Evolutionary conservation across 495 filamentous ascomycete species (phyloP).

Genomic region (Neurospora terricola): DNA sequence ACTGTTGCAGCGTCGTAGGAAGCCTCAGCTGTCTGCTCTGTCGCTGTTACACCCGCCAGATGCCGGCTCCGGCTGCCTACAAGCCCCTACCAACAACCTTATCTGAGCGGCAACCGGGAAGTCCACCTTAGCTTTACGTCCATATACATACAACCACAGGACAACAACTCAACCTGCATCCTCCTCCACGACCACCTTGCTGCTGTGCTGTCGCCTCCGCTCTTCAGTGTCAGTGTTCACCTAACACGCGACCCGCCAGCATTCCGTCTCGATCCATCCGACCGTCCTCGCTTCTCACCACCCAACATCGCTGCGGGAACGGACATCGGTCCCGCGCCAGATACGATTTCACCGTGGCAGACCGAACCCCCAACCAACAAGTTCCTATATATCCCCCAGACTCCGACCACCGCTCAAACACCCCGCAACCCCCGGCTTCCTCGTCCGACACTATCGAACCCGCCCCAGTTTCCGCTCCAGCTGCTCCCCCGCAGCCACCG

Average conservation of each 20-base stretch:
- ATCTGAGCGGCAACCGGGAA: background rate
- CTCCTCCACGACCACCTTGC: background rate
- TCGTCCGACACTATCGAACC: constrained; percentile 29
- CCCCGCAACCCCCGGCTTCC: constrained; percentile 27
- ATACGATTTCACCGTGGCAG: constrained; percentile 24
- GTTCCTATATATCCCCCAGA: constrained; percentile 15
- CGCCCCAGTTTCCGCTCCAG: constrained; percentile 6
- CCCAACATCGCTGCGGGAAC: constrained; percentile 15
- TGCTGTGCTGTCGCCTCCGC: background rate
- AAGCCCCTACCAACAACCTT: background rate
- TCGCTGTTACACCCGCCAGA: background rate
- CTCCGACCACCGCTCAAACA: constrained; percentile 36
- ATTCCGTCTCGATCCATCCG: background rate
- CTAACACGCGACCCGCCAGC: background rate
- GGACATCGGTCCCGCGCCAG: constrained; percentile 19
- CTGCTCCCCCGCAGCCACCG: constrained; percentile 9
- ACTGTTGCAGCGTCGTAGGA: background rate
- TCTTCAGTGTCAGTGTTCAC: background rate
- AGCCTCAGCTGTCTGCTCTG: background rate
- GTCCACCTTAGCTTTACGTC: background rate
- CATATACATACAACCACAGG: background rate
- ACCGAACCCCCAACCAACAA: constrained; percentile 19
- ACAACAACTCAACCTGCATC: background rate
- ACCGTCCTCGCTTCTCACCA: constrained; percentile 1
- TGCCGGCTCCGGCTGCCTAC: background rate